Conservation (phyloP, 495 filamentous ascomycete genomes). For the Tuber magnatum region DNA sequence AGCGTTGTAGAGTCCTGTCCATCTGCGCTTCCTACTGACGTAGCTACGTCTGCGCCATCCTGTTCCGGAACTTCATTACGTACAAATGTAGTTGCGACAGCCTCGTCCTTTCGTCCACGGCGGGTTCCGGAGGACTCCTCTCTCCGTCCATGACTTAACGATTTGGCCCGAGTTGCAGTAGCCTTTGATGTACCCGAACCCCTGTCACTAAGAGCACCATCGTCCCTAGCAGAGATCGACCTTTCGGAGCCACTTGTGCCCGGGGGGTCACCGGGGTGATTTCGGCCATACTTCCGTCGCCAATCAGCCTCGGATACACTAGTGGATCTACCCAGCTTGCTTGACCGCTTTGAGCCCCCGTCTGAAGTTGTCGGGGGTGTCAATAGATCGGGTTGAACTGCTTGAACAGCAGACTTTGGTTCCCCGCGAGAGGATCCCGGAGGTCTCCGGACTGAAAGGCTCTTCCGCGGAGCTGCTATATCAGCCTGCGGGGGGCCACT, state of each 20-base stretch:
- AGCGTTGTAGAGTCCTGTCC: constrained; percentile 31
- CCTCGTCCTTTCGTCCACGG: constrained; percentile 77
- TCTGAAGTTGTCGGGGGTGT: constrained; percentile 60
- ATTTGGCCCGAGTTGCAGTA: constrained; percentile 69
- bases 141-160: constrained; percentile 72
- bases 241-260: constrained; percentile 74
- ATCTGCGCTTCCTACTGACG: constrained; percentile 37
- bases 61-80: constrained; percentile 34
- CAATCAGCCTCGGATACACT: constrained; percentile 82
- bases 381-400: constrained; percentile 65
- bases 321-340: constrained; percentile 67
- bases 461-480: constrained; percentile 57
- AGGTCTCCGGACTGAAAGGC: constrained; percentile 70
- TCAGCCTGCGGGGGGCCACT: constrained; percentile 62
- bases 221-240: constrained; percentile 49
- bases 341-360: constrained; percentile 52
- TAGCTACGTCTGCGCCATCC: constrained; percentile 28
- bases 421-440: constrained; percentile 56
- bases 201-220: constrained; percentile 45
- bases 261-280: constrained; percentile 52
- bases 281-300: constrained; percentile 56
- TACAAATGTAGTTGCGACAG: constrained; percentile 13
- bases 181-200: constrained; percentile 40
- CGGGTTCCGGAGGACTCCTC: constrained; percentile 52
- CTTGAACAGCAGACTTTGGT: constrained; percentile 46